These are phyloP conservation scores for Phytophthora cajani DNA, from an alignment of 352 stramenopile genomes.

Conservation along the genomic window DNA sequence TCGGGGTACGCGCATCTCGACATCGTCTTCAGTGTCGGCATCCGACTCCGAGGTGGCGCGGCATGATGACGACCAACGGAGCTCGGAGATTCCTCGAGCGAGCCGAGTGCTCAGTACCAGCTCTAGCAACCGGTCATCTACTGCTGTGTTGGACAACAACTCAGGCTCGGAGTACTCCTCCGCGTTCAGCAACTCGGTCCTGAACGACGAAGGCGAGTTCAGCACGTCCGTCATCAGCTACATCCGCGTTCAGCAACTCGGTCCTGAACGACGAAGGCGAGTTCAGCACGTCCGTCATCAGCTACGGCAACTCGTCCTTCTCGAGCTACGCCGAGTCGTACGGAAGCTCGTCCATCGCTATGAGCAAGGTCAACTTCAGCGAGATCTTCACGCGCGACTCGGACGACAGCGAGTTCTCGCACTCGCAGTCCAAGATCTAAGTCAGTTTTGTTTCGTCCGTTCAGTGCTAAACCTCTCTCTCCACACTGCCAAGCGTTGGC, in stretches of 20 bases:
- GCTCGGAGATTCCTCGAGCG: slow-evolving; percentile 21
- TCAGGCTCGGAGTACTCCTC: slow-evolving; percentile 47
- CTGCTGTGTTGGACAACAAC: slow-evolving; percentile 42
- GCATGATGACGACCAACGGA: slow-evolving; percentile 29
- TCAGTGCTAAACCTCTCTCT: slow-evolving; percentile 9
- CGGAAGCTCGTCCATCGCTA: slow-evolving; percentile 54
- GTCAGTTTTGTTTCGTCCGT: slow-evolving; percentile 23
- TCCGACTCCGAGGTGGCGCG: slow-evolving; percentile 42
- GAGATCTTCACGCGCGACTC: slow-evolving; percentile 59
- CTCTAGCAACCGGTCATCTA: slow-evolving; percentile 53
- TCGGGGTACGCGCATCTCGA: slow-evolving; percentile 45
- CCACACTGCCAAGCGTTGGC: slow-evolving; percentile 9
- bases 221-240: slow-evolving; percentile 36
- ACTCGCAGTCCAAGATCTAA: slow-evolving; percentile 57
- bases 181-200: slow-evolving; percentile 31
- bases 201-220: slow-evolving; percentile 29
- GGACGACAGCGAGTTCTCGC: slow-evolving; percentile 46
- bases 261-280: slow-evolving; percentile 26
- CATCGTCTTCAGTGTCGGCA: slow-evolving; percentile 55
- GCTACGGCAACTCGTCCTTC: slow-evolving; percentile 40
- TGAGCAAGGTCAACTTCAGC: slow-evolving; percentile 78
- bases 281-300: slow-evolving; percentile 35
- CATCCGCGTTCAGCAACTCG: slow-evolving; percentile 33
- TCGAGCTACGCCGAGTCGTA: slow-evolving; percentile 51
- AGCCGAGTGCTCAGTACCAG: slow-evolving; percentile 20